Percentiles rank a stretch among this genome's conserved stretches.
Evolutionary conservation across 495 filamentous ascomycete species (phyloP).

Genomic region (Penicillium bialowiezense): DNA sequence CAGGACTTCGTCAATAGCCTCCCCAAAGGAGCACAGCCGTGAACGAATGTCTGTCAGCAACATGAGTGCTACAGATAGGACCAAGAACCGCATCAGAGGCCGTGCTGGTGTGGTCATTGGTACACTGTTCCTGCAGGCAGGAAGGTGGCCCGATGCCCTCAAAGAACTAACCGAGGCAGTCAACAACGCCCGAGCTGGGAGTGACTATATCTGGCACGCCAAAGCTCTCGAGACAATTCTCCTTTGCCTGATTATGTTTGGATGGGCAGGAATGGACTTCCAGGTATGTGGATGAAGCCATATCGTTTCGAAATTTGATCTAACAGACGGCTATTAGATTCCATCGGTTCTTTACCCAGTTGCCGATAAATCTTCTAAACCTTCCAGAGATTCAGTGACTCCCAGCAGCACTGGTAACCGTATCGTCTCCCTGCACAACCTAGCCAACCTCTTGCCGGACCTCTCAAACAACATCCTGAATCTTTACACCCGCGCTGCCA

Average conservation of each 20-base stretch:
- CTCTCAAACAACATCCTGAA: constrained; percentile 79
- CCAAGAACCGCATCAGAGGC: constrained; percentile 78
- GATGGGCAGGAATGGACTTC: constrained; percentile 84
- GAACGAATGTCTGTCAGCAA: constrained; percentile 82
- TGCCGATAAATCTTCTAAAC: constrained; percentile 51
- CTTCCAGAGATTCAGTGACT: constrained; percentile 43
- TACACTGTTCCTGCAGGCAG: constrained; percentile 81
- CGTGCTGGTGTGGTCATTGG: constrained; percentile 79
- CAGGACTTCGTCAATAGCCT: constrained; percentile 33
- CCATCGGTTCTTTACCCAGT: constrained; percentile 60
- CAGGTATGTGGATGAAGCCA: constrained; percentile 50
- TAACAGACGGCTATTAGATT: constrained; percentile 41
- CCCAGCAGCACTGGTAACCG: constrained; percentile 44
- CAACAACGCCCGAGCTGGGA: constrained; percentile 70
- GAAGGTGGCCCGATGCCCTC: constrained; percentile 84
- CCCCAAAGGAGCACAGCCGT: constrained; percentile 55
- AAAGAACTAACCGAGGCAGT: constrained; percentile 82
- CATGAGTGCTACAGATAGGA: constrained; percentile 77
- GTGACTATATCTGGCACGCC: constrained; percentile 94
- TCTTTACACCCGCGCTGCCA: constrained; percentile 71
- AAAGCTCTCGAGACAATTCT: constrained; percentile 89
- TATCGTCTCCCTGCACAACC: constrained; percentile 57
- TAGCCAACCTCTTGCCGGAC: constrained; percentile 64
- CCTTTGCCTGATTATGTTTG: constrained; percentile 77
- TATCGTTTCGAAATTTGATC: not conserved